Percentiles rank a stretch among this genome's conserved stretches.
These are phyloP conservation scores for Aureobasidium subglaciale DNA, from an alignment of 2,329 filamentous ascomycete species.

Conservation along the genomic window DNA sequence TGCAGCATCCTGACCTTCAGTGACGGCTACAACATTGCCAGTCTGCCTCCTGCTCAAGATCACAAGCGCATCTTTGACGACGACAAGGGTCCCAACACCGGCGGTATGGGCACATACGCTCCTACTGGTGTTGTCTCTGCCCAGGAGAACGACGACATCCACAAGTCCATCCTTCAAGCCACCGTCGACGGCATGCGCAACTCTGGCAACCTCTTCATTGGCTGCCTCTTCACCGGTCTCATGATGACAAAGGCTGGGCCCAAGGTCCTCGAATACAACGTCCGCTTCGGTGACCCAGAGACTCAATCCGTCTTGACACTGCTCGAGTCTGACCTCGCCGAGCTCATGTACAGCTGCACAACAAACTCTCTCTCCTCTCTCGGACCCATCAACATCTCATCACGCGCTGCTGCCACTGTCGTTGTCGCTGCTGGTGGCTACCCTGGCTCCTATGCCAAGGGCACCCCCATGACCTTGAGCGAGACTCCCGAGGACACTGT, in stretches of 20 bases:
- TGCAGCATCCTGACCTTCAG: conserved; percentile 86
- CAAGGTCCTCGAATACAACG: conserved; percentile 86
- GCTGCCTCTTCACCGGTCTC: conserved; percentile 79
- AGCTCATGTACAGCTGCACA: conserved; percentile 81
- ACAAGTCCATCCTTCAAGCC: conserved; percentile 76
- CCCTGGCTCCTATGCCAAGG: conserved; percentile 78
- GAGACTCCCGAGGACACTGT: conserved; percentile 46
- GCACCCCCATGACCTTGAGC: conserved; percentile 52
- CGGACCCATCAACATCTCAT: conserved; percentile 22
- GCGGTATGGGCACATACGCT: conserved; percentile 96
- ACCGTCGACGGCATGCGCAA: conserved; percentile 82
- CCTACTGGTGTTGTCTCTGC: conserved; percentile 49
- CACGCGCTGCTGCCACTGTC: conserved; percentile 75
- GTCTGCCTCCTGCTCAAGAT: conserved; percentile 85
- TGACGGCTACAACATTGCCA: conserved; percentile 78
- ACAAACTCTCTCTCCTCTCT: conserved; percentile 60
- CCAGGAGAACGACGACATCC: conserved; percentile 68
- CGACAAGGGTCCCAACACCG: conserved; percentile 86
- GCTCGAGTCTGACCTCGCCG: conserved; percentile 77
- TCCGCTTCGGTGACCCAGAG: conserved; percentile 86
- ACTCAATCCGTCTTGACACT: conserved; percentile 80
- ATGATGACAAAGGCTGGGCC: conserved; percentile 82
- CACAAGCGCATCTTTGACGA: conserved; percentile 93
- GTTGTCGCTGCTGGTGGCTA: conserved; percentile 93
- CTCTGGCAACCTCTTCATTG: conserved; percentile 64